Evolutionary conservation across 1,284 basidiomycete genomes (phyloP).

Genomic region (Pseudozyma sp.): DNA sequence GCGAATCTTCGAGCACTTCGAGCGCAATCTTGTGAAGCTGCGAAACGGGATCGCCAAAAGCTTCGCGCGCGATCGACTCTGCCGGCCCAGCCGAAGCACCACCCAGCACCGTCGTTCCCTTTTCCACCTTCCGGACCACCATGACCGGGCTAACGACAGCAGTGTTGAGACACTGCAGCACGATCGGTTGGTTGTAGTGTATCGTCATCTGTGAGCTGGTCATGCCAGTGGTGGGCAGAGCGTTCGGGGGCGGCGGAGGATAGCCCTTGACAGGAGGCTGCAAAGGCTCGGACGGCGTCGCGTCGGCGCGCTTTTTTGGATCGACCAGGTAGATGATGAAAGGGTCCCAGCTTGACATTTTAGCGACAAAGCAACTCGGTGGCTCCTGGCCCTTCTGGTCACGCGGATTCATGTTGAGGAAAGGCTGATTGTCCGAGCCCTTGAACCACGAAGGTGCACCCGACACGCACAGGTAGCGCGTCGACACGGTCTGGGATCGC

Average conservation of each 20-base stretch:
- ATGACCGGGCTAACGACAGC: constrained; percentile 91
- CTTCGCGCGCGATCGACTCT: constrained; percentile 78
- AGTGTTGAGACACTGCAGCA: constrained; percentile 91
- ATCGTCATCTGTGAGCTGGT: constrained; percentile 80
- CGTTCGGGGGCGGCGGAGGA: constrained; percentile 87
- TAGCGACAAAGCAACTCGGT: constrained; percentile 70
- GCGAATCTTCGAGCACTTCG: constrained; percentile 57
- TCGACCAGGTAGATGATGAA: constrained; percentile 86
- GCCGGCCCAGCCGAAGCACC: constrained; percentile 80
- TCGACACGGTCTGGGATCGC: constrained; percentile 77
- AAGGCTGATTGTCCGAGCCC: constrained; percentile 62
- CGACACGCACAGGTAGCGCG: constrained; percentile 93
- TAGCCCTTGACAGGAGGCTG: constrained; percentile 70
- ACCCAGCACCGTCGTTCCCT: constrained; percentile 87
- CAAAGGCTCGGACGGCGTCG: constrained; percentile 79
- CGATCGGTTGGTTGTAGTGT: constrained; percentile 95
- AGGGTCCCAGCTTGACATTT: constrained; percentile 76
- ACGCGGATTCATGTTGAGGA: constrained; percentile 54
- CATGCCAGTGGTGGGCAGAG: constrained; percentile 82
- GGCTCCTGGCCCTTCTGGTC: constrained; percentile 45
- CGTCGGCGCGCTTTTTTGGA: constrained; percentile 79
- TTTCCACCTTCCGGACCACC: constrained; percentile 92
- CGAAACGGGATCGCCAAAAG: constrained; percentile 90
- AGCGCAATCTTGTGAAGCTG: constrained; percentile 80
- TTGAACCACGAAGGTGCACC: constrained; percentile 75